Conservation (phyloP, 2,329 filamentous ascomycete genomes). For the Colletotrichum acutatum region DNA sequence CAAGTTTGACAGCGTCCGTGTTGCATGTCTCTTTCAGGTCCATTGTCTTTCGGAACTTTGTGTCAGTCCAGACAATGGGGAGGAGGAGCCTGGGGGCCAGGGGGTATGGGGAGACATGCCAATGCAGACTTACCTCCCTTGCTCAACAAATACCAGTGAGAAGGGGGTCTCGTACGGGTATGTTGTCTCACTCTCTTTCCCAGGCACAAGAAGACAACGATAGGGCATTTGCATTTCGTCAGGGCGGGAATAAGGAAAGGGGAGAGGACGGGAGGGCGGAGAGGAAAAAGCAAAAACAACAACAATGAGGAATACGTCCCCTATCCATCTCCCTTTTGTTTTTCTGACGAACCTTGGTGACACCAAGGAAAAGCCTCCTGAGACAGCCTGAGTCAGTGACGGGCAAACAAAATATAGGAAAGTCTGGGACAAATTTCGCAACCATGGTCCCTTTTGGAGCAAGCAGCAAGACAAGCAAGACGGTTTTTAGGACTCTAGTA, state of each 20-base stretch:
- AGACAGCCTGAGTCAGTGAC: slow-evolving; percentile 22
- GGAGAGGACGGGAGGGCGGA: background rate
- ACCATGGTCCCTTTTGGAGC: slow-evolving; percentile 14
- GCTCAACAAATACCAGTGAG: slow-evolving; percentile 17
- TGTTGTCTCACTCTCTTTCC: background rate
- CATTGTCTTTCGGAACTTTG: slow-evolving; percentile 6
- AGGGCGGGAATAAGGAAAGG: background rate
- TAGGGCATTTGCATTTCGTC: background rate
- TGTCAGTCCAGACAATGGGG: background rate
- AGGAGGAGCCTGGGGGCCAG: background rate
- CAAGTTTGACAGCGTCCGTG: background rate
- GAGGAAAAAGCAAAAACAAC: background rate
- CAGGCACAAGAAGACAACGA: background rate
- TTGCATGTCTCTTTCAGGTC: background rate
- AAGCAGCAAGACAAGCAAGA: background rate
- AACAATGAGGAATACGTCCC: background rate
- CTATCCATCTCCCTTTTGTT: background rate
- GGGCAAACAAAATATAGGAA: slow-evolving; percentile 6
- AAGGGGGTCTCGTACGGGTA: background rate
- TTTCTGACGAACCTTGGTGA: too few species aligned
- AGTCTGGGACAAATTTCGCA: slow-evolving; percentile 26
- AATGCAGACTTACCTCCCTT: slow-evolving; percentile 2
- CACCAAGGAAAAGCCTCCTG: slow-evolving; percentile 8
- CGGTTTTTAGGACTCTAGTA: background rate
- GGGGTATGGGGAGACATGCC: background rate